Conservation (phyloP, 139 green algal species). For the Coelastrella sp. region DNA sequence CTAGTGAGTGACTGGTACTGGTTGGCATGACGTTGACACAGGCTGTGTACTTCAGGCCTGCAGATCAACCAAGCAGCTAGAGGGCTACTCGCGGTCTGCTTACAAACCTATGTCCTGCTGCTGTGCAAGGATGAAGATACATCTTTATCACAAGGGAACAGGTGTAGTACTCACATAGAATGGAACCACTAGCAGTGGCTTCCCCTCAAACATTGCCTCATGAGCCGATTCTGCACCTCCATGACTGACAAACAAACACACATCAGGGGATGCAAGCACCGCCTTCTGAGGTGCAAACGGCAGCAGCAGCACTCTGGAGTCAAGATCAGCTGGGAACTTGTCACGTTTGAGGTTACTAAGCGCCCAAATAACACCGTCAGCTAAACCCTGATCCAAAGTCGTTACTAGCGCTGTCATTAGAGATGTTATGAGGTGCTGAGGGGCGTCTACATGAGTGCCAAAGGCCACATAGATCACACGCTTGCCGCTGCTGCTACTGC, state of each 20-base stretch:
- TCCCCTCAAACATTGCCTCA: slow-evolving; percentile 36
- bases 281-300: slow-evolving; percentile 40
- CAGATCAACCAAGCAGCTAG: background rate
- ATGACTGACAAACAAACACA: slow-evolving; percentile 46
- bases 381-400: slow-evolving; percentile 1
- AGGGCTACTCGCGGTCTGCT: background rate
- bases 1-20: too few relatives aligned
- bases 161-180: slow-evolving; percentile 30
- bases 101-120: background rate
- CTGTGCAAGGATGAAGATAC: background rate
- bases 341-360: slow-evolving; percentile 29
- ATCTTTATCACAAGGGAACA: background rate
- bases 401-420: background rate
- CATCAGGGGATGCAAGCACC: slow-evolving; percentile 10
- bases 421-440: background rate
- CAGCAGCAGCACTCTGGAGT: slow-evolving; percentile 32
- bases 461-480: slow-evolving; percentile 40
- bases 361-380: slow-evolving; percentile 37
- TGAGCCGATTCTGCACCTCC: slow-evolving; percentile 19
- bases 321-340: slow-evolving; percentile 1
- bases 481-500: slow-evolving; percentile 6
- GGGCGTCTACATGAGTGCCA: slow-evolving; percentile 27
- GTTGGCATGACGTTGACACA: too few relatives aligned
- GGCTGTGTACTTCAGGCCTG: too few relatives aligned
- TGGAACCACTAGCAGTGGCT: slow-evolving; percentile 29